Percentiles rank a stretch among this genome's conserved stretches.
These are phyloP conservation scores for Athelia sp. DNA, from an alignment of 1,284 basidiomycete species.

Conservation along the genomic window DNA sequence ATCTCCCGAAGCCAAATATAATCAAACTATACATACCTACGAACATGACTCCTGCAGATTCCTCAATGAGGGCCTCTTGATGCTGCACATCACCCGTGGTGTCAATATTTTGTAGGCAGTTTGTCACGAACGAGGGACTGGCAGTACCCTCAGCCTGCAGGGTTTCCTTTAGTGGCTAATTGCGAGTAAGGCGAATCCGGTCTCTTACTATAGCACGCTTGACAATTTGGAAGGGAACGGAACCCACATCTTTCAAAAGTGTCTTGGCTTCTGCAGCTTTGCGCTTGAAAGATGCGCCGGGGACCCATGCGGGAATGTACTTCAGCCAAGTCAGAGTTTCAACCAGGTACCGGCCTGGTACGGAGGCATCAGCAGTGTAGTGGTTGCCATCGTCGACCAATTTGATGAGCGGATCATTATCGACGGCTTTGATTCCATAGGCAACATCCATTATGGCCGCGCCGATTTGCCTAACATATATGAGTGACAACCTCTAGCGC, in stretches of 20 bases:
- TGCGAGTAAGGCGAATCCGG: too few species aligned
- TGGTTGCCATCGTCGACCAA: slow-evolving; percentile 20
- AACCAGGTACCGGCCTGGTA: slow-evolving; percentile 24
- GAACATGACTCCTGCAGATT: background rate
- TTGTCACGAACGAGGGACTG: background rate
- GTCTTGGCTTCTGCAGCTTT: slow-evolving; percentile 16
- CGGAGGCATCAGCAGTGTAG: slow-evolving; percentile 16
- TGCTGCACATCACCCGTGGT: background rate
- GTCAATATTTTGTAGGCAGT: background rate
- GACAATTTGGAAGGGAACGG: slow-evolving; percentile 16
- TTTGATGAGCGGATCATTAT: slow-evolving; percentile 23
- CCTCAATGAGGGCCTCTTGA: background rate
- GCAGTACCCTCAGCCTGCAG: background rate
- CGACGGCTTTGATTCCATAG: slow-evolving; percentile 14
- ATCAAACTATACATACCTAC: too few species aligned
- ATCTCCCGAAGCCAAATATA: background rate
- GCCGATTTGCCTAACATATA: background rate
- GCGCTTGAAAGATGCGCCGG: slow-evolving; percentile 25
- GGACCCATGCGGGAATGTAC: slow-evolving; percentile 19
- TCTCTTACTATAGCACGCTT: slow-evolving; percentile 2
- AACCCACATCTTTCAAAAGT: slow-evolving; percentile 3
- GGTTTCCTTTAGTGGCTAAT: too few species aligned
- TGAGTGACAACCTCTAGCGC: too few species aligned
- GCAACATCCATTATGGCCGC: background rate
- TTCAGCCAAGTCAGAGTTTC: slow-evolving; percentile 10